Evolutionary conservation across 306 rosid species (phyloP).

Genomic region (Rosa lucieae): DNA sequence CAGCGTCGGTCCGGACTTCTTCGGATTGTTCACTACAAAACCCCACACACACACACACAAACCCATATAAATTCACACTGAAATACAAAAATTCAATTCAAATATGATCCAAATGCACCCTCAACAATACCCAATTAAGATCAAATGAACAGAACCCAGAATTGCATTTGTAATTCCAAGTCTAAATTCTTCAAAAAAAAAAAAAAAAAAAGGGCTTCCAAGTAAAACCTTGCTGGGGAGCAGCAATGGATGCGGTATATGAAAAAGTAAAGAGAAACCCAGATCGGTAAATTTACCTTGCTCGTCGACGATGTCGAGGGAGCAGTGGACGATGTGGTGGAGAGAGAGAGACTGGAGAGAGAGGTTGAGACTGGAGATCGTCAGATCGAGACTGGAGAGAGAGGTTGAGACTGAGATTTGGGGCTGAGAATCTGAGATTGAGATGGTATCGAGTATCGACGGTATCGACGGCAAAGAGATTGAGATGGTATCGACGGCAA

Average conservation of each 20-base stretch:
- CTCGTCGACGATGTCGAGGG: conserved; percentile 92
- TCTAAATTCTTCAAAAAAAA: not conserved
- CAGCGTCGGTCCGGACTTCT: conserved; percentile 73
- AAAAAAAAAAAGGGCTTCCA: not conserved
- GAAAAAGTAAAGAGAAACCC: not conserved
- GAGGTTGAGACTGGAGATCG: too few species aligned
- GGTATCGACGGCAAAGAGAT: too few species aligned
- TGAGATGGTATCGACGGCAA: too few species aligned
- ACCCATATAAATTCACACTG: conserved; percentile 4
- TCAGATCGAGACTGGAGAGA: too few species aligned
- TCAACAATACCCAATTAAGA: not conserved
- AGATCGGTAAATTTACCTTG: conserved; percentile 53
- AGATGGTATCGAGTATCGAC: too few species aligned
- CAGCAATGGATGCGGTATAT: not conserved
- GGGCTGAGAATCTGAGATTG: too few species aligned
- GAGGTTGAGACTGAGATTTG: too few species aligned
- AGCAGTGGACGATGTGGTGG: conserved; percentile 95
- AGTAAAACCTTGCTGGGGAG: not conserved
- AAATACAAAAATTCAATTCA: not conserved
- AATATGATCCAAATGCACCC: not conserved
- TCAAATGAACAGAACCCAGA: not conserved
- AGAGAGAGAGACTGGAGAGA: conserved; percentile 19
- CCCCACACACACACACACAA: not conserved
- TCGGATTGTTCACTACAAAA: conserved; percentile 86
- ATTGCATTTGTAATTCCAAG: not conserved